A percentile compares a stretch with the other conserved stretches of the same genome.
Conservation (phyloP, 306 rosid species). For the Styphnolobium japonicum region DNA sequence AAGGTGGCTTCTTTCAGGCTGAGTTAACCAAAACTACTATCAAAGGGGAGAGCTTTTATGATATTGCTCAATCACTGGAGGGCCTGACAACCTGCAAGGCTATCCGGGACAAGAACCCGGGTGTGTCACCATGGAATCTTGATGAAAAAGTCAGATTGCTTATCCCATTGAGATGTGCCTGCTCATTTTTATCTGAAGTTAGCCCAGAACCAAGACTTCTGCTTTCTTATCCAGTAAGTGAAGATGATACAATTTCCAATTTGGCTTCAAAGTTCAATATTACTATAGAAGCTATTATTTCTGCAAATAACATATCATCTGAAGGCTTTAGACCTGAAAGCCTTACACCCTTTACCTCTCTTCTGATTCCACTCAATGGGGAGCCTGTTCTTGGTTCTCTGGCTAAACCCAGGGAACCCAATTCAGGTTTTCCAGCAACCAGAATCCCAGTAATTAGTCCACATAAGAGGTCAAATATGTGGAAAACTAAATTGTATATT, state of each 20-base stretch:
- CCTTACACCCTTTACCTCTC: slow-evolving; percentile 55
- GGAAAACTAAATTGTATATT: slow-evolving; percentile 42
- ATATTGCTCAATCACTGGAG: slow-evolving; percentile 62
- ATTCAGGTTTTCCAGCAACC: slow-evolving; percentile 40
- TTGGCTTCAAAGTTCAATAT: slow-evolving; percentile 73
- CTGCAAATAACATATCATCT: slow-evolving; percentile 49
- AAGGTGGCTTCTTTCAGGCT: slow-evolving; percentile 46
- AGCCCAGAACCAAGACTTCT: slow-evolving; percentile 42
- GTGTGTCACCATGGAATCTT: slow-evolving; percentile 56
- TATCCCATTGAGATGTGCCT: slow-evolving; percentile 76
- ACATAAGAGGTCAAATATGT: slow-evolving; percentile 58
- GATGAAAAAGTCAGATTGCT: slow-evolving; percentile 38
- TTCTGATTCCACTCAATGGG: slow-evolving; percentile 63
- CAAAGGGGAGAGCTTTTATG: slow-evolving; percentile 70
- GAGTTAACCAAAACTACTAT: slow-evolving; percentile 48
- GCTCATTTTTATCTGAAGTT: slow-evolving; percentile 54
- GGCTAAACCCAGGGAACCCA: slow-evolving; percentile 47
- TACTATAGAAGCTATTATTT: slow-evolving; percentile 51
- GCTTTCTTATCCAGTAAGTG: slow-evolving; percentile 68
- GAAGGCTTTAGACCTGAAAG: slow-evolving; percentile 22
- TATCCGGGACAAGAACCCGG: slow-evolving; percentile 54
- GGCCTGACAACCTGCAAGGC: slow-evolving; percentile 79
- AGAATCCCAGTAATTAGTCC: slow-evolving; percentile 35
- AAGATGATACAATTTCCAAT: slow-evolving; percentile 59
- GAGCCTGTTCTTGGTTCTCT: slow-evolving; percentile 47